These are phyloP conservation scores for Raphanus sativus DNA, from an alignment of 345 rosid genomes.

Conservation along the genomic window DNA sequence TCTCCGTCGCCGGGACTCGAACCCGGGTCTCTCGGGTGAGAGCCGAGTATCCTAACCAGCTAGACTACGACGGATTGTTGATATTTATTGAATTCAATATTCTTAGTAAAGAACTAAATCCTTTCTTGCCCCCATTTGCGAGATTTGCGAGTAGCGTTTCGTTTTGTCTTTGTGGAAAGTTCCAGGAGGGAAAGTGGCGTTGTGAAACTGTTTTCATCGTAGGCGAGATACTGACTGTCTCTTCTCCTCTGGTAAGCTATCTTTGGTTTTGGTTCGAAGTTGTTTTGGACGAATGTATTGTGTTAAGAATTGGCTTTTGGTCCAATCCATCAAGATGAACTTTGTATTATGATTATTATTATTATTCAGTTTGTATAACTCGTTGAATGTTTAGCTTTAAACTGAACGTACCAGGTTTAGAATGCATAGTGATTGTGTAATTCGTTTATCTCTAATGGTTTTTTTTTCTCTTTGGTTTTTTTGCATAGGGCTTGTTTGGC, in stretches of 20 bases:
- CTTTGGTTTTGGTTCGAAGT: not conserved
- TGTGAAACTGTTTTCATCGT: constrained; percentile 5
- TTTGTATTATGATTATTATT: not conserved
- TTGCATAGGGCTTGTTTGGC: constrained; percentile 23
- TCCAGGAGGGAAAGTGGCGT: not conserved
- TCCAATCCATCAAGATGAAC: not conserved
- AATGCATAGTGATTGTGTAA: constrained; percentile 4
- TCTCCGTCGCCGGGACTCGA: constrained; percentile 73
- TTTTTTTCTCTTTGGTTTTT: not conserved
- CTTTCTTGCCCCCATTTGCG: too few relatives aligned
- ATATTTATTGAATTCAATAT: not conserved
- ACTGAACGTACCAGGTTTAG: not conserved
- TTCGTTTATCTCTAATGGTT: not conserved
- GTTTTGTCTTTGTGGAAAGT: not conserved
- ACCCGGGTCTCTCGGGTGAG: constrained; percentile 77
- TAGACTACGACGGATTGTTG: constrained; percentile 44
- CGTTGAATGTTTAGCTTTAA: not conserved
- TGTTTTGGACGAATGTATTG: not conserved
- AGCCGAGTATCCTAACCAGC: constrained; percentile 80
- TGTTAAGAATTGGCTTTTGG: not conserved
- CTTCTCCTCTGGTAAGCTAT: constrained; percentile 21
- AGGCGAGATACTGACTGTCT: constrained; percentile 17
- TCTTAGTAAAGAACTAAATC: not conserved
- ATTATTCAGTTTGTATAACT: not conserved
- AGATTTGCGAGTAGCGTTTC: not conserved